These are phyloP conservation scores for Spinacia oleracea DNA, from an alignment of 179 eudicot species.

Conservation along the genomic window DNA sequence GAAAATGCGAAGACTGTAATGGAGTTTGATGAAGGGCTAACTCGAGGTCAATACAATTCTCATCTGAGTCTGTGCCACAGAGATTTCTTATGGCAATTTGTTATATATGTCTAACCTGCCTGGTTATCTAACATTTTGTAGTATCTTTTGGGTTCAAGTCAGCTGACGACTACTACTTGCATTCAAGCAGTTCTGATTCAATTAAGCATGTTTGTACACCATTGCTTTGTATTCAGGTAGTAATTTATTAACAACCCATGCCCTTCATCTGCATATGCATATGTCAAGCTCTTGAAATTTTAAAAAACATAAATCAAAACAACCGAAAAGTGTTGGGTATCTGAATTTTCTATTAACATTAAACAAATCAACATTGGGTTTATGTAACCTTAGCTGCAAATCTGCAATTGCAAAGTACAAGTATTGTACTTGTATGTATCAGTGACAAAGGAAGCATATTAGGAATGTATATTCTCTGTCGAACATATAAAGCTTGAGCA, in stretches of 20 bases:
- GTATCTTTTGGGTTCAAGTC: slow-evolving; percentile 97
- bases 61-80: not conserved
- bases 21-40: slow-evolving; percentile 87
- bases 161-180: slow-evolving; percentile 87
- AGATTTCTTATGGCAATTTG: not conserved
- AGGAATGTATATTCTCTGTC: too few relatives aligned
- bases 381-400: too few relatives aligned
- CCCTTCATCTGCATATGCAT: not conserved
- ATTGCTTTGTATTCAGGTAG: slow-evolving; percentile 88
- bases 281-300: too few relatives aligned
- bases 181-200: slow-evolving; percentile 88
- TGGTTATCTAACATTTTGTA: slow-evolving; percentile 42
- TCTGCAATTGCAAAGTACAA: too few relatives aligned
- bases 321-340: too few relatives aligned
- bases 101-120: slow-evolving; percentile 6
- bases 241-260: slow-evolving; percentile 18
- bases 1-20: slow-evolving; percentile 79
- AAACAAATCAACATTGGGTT: too few relatives aligned
- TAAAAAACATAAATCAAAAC: too few relatives aligned
- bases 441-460: too few relatives aligned
- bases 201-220: slow-evolving; percentile 70
- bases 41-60: slow-evolving; percentile 59
- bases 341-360: too few relatives aligned
- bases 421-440: too few relatives aligned
- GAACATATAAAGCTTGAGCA: too few relatives aligned